phyloP scores from a whole-genome alignment of 192 early-diverging fungal species.

The Globomyces pollinis-pini region DNA sequence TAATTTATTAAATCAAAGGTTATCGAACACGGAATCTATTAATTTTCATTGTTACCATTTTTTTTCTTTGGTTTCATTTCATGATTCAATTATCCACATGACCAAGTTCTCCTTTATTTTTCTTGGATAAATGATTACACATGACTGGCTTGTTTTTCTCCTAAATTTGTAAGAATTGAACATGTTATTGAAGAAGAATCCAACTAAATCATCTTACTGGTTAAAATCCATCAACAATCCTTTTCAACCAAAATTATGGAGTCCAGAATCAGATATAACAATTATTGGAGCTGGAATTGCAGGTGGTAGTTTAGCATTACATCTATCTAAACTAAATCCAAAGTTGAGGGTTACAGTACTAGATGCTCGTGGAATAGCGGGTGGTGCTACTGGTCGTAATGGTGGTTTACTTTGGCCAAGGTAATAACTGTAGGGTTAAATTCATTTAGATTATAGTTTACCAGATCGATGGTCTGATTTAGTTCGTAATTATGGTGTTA shows the following conservation, averaged over 20 bases:
- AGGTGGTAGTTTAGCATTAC: conserved; percentile 31
- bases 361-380: conserved; percentile 36
- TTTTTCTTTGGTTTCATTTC: no score
- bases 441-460: conserved; percentile 3
- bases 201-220: conserved; percentile 15
- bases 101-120: no score
- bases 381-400: conserved; percentile 54
- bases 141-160: no score
- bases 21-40: no score
- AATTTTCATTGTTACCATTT: no score
- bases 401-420: conserved; percentile 36
- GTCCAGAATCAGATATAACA: conserved; percentile 14
- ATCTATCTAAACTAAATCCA: conserved; percentile 23
- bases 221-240: conserved; percentile 8
- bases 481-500: conserved; percentile 2
- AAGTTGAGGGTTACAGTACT: conserved; percentile 26
- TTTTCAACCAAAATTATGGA: neutral
- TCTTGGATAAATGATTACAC: no score
- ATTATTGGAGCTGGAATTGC: conserved; percentile 38
- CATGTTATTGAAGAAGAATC: neutral
- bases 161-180: no score
- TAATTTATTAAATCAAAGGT: no score
- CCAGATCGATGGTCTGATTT: conserved; percentile 13
- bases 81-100: no score
- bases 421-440: no score